Conservation (phyloP, 768 basidiomycete species). For the Lactarius trivialis region DNA sequence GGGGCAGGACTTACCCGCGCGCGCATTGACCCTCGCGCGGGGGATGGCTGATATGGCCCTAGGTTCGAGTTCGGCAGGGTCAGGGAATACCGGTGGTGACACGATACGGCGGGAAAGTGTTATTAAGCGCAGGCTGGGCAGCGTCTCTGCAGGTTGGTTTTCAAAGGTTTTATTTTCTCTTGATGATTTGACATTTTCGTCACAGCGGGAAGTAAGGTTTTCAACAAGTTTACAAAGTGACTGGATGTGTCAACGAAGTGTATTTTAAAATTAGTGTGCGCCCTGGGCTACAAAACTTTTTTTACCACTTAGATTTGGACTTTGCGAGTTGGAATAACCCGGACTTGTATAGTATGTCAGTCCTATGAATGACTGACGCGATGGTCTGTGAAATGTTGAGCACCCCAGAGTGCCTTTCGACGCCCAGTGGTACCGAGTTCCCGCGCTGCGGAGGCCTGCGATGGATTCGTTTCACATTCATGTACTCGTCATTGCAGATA, state of each 20-base stretch:
- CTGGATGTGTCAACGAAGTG: background rate
- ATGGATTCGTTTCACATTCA: no score
- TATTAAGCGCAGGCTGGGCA: background rate
- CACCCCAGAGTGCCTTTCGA: background rate
- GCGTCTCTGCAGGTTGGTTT: constrained; percentile 14
- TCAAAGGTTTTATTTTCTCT: background rate
- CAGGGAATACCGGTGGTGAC: background rate
- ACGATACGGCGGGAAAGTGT: background rate
- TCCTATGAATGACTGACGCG: background rate
- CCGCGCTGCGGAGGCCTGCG: no score
- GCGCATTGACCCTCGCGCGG: constrained; percentile 17
- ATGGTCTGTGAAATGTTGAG: background rate
- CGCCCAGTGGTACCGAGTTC: background rate
- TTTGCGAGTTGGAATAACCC: background rate
- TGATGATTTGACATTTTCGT: background rate
- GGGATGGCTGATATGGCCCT: background rate
- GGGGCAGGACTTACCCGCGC: background rate
- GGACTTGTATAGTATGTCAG: background rate
- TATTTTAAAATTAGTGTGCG: background rate
- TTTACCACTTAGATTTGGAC: background rate
- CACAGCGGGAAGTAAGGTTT: constrained; percentile 9
- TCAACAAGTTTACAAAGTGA: constrained; percentile 13
- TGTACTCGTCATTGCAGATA: no score
- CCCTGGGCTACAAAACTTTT: background rate
- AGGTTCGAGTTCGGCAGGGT: background rate